Evolutionary conservation across 129 eudicot species (phyloP).

Genomic region (Helianthus annuus): HanXRQr2.0-SUNRISE NC_035433.2:121964929-121965428

Average conservation of each 20-base stretch:
- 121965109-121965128: too few relatives aligned
- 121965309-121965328: conserved; percentile 7
- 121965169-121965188: background rate
- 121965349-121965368: background rate
- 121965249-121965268: too few relatives aligned
- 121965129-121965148: background rate
- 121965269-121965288: conserved; percentile 19
- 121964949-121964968: too few relatives aligned
- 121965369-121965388: conserved; percentile 3
- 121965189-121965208: background rate
- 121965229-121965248: background rate
- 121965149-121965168: background rate
- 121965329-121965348: conserved; percentile 16
- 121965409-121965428: conserved; percentile 2
- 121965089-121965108: too few relatives aligned
- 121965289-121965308: conserved; percentile 21
- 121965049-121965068: too few relatives aligned
- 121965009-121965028: too few relatives aligned
- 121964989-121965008: too few relatives aligned
- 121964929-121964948: too few relatives aligned
- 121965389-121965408: background rate
- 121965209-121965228: conserved; percentile 16
- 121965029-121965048: too few relatives aligned
- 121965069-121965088: too few relatives aligned
- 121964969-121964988: too few relatives aligned